Percentiles rank a stretch among this genome's conserved stretches.
Evolutionary conservation across 208 protist genomes (phyloP).

Genomic region (Trichomonas gallinae): DNA sequence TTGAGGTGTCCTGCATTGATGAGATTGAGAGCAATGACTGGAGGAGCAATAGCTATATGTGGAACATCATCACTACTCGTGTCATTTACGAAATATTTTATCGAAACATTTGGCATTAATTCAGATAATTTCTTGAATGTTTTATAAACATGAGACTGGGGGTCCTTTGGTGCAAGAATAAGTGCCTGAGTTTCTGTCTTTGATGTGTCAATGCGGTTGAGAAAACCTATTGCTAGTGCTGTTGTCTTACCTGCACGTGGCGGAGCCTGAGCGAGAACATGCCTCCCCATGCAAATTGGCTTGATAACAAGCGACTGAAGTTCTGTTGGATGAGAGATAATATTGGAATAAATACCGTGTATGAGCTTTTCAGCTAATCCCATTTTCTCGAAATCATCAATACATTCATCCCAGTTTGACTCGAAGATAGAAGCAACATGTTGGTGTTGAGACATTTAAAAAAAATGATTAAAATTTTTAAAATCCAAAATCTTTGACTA

Average conservation of each 20-base stretch:
- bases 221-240: conserved; percentile 70
- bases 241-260: conserved; percentile 92
- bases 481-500: too few species aligned
- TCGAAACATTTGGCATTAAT: conserved; percentile 24
- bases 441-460: too few species aligned
- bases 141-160: conserved; percentile 79
- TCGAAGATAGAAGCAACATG: not conserved
- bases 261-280: conserved; percentile 87
- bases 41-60: conserved; percentile 94
- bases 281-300: conserved; percentile 69
- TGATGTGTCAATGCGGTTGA: conserved; percentile 54
- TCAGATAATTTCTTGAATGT: conserved; percentile 39
- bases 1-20: conserved; percentile 68
- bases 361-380: conserved; percentile 44
- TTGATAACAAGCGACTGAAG: conserved; percentile 93
- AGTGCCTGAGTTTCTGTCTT: conserved; percentile 72
- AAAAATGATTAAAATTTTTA: too few species aligned
- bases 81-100: conserved; percentile 62
- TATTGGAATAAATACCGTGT: conserved; percentile 44
- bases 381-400: conserved; percentile 48
- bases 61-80: conserved; percentile 81
- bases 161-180: conserved; percentile 92
- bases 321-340: conserved; percentile 89
- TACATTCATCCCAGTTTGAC: conserved; percentile 27
- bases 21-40: conserved; percentile 87